Conservation (phyloP, 345 rosid genomes). For the Mallotus nudiflorus region DNA sequence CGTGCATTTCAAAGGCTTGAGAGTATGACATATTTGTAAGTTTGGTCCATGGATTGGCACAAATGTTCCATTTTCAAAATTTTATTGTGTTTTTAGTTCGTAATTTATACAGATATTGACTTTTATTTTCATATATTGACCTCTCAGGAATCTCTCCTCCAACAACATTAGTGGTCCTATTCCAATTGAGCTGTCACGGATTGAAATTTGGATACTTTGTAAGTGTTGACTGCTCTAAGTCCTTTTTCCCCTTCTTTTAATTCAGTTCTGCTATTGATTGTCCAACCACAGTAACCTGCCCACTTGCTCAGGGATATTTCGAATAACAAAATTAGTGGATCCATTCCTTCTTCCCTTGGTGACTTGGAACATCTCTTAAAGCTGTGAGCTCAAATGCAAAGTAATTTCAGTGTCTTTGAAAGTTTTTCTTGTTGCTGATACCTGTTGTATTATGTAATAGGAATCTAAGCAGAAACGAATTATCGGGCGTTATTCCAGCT, state of each 20-base stretch:
- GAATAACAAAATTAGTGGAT: slow-evolving; percentile 72
- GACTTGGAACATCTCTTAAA: slow-evolving; percentile 94
- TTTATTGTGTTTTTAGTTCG: background rate
- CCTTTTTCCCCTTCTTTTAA: background rate
- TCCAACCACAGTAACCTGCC: background rate
- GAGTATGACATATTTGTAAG: slow-evolving; percentile 92
- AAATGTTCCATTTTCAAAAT: background rate
- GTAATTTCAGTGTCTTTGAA: slow-evolving; percentile 10
- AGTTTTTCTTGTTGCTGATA: slow-evolving; percentile 10
- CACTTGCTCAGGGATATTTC: slow-evolving; percentile 70
- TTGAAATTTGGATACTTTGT: slow-evolving; percentile 94
- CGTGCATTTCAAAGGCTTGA: slow-evolving; percentile 77
- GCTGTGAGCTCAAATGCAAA: slow-evolving; percentile 53
- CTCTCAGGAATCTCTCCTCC: slow-evolving; percentile 74
- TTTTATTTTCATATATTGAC: background rate
- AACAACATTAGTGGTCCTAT: slow-evolving; percentile 71
- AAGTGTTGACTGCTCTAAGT: slow-evolving; percentile 34
- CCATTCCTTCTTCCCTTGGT: slow-evolving; percentile 86
- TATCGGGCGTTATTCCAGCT: slow-evolving; percentile 70
- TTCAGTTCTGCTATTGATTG: slow-evolving; percentile 5
- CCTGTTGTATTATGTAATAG: slow-evolving; percentile 33
- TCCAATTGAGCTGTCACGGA: slow-evolving; percentile 86
- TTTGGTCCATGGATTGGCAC: slow-evolving; percentile 9
- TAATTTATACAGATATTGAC: too few relatives aligned
- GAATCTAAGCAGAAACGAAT: slow-evolving; percentile 77